phyloP scores from a whole-genome alignment of 371 early-diverging fungal species.

The Mortierella sp. region DNA sequence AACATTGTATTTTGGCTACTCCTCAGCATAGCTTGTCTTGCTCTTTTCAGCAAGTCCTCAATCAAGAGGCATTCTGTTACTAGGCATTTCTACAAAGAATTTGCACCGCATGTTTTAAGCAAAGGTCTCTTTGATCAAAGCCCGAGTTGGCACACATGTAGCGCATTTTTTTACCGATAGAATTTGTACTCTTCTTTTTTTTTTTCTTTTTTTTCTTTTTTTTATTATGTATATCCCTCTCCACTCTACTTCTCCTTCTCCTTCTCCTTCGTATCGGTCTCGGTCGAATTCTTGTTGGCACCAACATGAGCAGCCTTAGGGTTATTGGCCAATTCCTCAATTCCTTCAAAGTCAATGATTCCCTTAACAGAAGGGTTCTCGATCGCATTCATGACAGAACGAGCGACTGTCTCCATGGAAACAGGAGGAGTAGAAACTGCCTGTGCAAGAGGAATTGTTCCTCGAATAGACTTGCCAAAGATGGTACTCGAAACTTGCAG shows the following conservation, averaged over 20 bases:
- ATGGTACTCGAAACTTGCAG: slow-evolving; percentile 62
- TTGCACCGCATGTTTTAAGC: no score
- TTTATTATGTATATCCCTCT: no score
- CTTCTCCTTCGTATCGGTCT: background rate
- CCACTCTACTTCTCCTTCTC: background rate
- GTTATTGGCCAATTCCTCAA: slow-evolving; percentile 43
- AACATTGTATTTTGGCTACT: no score
- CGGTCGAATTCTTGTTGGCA: slow-evolving; percentile 19
- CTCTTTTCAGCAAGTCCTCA: no score
- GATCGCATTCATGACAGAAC: slow-evolving; percentile 64
- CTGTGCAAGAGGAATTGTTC: slow-evolving; percentile 68
- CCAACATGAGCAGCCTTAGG: slow-evolving; percentile 33
- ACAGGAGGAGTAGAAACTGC: slow-evolving; percentile 68
- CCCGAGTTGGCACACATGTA: no score
- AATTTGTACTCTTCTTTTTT: no score
- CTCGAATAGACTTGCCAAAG: slow-evolving; percentile 57
- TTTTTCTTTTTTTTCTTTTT: no score
- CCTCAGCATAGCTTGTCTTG: no score
- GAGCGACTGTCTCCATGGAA: slow-evolving; percentile 70
- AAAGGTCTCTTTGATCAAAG: no score
- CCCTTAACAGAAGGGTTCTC: slow-evolving; percentile 55
- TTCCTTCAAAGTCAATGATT: slow-evolving; percentile 64
- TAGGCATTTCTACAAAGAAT: no score
- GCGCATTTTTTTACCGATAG: no score
- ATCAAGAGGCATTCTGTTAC: no score